A percentile compares a stretch with the other conserved stretches of the same genome.
Conservation (phyloP, 129 eudicot species). For the Lactuca saligna region DNA sequence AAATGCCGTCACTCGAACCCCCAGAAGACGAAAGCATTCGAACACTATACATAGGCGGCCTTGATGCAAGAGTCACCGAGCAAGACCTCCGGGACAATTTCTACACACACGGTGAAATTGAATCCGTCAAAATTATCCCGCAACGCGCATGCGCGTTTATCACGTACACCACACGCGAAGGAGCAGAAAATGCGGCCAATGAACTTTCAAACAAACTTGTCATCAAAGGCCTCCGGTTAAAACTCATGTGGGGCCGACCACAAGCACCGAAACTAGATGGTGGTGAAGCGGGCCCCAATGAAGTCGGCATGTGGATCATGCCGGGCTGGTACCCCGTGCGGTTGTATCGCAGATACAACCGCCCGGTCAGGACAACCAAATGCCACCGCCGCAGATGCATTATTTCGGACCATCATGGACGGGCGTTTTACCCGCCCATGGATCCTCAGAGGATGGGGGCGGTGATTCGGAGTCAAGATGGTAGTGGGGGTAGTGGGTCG, state of each 20-base stretch:
- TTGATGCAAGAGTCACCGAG: conserved; percentile 71
- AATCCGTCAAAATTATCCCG: conserved; percentile 74
- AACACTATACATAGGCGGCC: conserved; percentile 93
- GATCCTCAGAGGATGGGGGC: conserved; percentile 99
- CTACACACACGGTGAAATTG: conserved; percentile 91
- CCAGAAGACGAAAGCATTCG: conserved; percentile 92
- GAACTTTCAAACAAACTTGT: conserved; percentile 90
- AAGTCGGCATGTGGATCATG: conserved; percentile 79
- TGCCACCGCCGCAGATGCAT: conserved; percentile 47
- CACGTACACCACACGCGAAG: conserved; percentile 94
- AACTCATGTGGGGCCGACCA: conserved; percentile 96
- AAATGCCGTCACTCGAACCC: conserved; percentile 85
- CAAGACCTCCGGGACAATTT: conserved; percentile 88
- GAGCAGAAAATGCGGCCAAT: conserved; percentile 87
- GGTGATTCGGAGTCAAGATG: conserved; percentile 62
- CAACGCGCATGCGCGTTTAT: conserved; percentile 92
- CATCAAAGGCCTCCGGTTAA: conserved; percentile 72
- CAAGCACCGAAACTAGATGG: conserved; percentile 69
- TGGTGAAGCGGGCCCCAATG: conserved; percentile 55
- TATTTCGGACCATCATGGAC: conserved; percentile 73
- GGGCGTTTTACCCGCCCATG: conserved; percentile 83
- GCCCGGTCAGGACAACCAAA: conserved; percentile 45
- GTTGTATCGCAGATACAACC: conserved; percentile 79
- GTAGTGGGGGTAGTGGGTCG: conserved; percentile 47
- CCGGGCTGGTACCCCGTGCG: conserved; percentile 83